A percentile compares a stretch with the other conserved stretches of the same genome.
Evolutionary conservation across 2,329 filamentous ascomycete species (phyloP).

Genomic region (Fonsecaea pedrosoi): DNA sequence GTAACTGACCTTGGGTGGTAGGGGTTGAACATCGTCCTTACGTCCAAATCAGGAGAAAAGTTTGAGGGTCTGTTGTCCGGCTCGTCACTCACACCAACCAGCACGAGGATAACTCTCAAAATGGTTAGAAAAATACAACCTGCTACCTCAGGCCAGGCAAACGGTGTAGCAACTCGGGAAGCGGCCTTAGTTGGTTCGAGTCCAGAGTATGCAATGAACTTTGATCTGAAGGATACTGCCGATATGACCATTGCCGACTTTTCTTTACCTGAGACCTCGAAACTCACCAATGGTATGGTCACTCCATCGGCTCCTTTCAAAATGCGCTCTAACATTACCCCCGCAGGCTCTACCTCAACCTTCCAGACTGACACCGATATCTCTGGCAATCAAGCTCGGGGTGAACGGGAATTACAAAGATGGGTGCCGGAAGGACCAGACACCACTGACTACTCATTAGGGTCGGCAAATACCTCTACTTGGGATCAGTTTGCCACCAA

Average conservation of each 20-base stretch:
- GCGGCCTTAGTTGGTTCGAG: constrained; percentile 52
- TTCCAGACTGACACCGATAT: constrained; percentile 92
- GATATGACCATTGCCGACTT: constrained; percentile 64
- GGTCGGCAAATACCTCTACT: constrained; percentile 59
- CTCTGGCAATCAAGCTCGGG: constrained; percentile 71
- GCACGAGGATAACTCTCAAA: constrained; percentile 66
- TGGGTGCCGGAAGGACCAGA: constrained; percentile 76
- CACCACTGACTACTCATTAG: constrained; percentile 73
- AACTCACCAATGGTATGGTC: constrained; percentile 64
- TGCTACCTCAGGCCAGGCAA: constrained; percentile 47
- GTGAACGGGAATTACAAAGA: constrained; percentile 77
- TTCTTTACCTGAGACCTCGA: constrained; percentile 58
- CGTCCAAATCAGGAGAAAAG: constrained; percentile 65
- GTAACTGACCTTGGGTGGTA: constrained; percentile 42
- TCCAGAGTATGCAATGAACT: constrained; percentile 62
- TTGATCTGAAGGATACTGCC: constrained; percentile 66
- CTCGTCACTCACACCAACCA: constrained; percentile 58
- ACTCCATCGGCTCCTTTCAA: not conserved
- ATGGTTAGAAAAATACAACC: constrained; percentile 65
- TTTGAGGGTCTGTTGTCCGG: constrained; percentile 68
- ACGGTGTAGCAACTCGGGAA: constrained; percentile 51
- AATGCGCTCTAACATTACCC: constrained; percentile 11
- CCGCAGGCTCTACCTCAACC: constrained; percentile 66
- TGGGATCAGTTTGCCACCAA: constrained; percentile 98
- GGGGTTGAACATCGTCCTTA: constrained; percentile 63